A percentile compares a stretch with the other conserved stretches of the same genome.
Evolutionary conservation across 106 monocot genomes (phyloP).

Genomic region (Posidonia australis): DNA sequence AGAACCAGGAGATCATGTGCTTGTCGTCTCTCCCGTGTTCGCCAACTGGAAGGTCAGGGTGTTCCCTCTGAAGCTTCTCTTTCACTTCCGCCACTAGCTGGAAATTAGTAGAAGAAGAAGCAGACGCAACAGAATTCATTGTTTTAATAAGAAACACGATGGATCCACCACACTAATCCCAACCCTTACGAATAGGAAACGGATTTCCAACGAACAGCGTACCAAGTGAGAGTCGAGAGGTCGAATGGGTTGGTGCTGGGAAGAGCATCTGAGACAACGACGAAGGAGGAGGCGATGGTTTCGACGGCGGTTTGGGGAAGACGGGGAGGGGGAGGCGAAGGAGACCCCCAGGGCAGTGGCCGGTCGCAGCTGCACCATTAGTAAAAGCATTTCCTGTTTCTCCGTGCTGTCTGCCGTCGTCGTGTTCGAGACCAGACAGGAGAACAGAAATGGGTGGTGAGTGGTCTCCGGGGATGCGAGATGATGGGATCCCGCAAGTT

Average conservation of each 20-base stretch:
- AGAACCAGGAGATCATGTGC: conserved; percentile 73
- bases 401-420: too few relatives aligned
- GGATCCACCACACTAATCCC: too few relatives aligned
- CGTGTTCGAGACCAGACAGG: too few relatives aligned
- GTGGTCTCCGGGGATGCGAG: too few relatives aligned
- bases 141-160: too few relatives aligned
- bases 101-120: not conserved
- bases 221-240: too few relatives aligned
- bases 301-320: not conserved
- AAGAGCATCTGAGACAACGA: not conserved
- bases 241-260: not conserved
- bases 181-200: too few relatives aligned
- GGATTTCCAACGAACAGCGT: too few relatives aligned
- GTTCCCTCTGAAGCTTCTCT: conserved; percentile 52
- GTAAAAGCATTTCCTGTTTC: too few relatives aligned
- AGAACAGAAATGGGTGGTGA: too few relatives aligned
- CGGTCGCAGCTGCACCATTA: not conserved
- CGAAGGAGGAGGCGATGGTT: not conserved
- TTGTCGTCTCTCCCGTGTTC: conserved; percentile 69
- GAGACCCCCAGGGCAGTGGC: not conserved
- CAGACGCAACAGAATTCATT: not conserved
- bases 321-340: not conserved
- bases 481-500: too few relatives aligned
- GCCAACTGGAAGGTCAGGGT: conserved; percentile 49
- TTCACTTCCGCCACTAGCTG: conserved; percentile 84